Percentiles rank a stretch among this genome's conserved stretches.
phyloP scores from a whole-genome alignment of 108 stramenopile genomes.

The Nitzschia sp. region DNA sequence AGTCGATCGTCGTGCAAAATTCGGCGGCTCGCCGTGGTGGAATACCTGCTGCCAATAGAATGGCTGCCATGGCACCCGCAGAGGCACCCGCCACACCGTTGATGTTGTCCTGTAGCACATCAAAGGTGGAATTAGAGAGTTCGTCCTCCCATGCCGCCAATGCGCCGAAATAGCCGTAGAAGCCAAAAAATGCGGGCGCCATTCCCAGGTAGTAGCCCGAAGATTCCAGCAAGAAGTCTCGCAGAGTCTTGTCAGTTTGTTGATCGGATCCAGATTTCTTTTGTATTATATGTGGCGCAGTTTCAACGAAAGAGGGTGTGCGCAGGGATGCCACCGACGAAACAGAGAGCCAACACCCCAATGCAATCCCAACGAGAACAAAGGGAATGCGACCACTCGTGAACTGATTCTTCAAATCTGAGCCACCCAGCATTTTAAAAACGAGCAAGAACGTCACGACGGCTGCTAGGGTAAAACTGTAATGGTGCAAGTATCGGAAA shows the following conservation, averaged over 20 bases:
- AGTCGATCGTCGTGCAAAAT: constrained; percentile 47
- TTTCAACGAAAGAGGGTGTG: background rate
- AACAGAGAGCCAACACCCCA: background rate
- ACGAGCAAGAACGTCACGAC: too few relatives aligned
- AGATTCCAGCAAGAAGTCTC: constrained; percentile 53
- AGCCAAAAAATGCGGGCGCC: constrained; percentile 85
- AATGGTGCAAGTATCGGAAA: too few relatives aligned
- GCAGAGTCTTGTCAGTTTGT: constrained; percentile 39
- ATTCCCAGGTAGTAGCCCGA: constrained; percentile 72
- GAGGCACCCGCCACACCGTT: constrained; percentile 71
- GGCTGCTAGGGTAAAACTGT: too few relatives aligned
- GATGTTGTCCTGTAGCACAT: constrained; percentile 13
- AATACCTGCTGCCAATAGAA: constrained; percentile 66
- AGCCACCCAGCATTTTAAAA: too few relatives aligned
- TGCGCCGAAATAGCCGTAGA: constrained; percentile 79
- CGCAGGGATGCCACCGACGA: background rate
- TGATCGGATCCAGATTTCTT: background rate
- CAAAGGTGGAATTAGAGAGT: constrained; percentile 14
- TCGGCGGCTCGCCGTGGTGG: constrained; percentile 55
- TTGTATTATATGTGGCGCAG: background rate
- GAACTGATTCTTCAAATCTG: too few relatives aligned
- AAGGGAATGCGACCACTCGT: too few relatives aligned
- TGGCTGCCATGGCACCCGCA: constrained; percentile 85
- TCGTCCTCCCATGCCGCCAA: constrained; percentile 62
- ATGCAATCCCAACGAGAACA: background rate